A percentile compares a stretch with the other conserved stretches of the same genome.
Evolutionary conservation across 2,329 filamentous ascomycete genomes (phyloP).

Genomic region (Thelonectria rubi): DNA sequence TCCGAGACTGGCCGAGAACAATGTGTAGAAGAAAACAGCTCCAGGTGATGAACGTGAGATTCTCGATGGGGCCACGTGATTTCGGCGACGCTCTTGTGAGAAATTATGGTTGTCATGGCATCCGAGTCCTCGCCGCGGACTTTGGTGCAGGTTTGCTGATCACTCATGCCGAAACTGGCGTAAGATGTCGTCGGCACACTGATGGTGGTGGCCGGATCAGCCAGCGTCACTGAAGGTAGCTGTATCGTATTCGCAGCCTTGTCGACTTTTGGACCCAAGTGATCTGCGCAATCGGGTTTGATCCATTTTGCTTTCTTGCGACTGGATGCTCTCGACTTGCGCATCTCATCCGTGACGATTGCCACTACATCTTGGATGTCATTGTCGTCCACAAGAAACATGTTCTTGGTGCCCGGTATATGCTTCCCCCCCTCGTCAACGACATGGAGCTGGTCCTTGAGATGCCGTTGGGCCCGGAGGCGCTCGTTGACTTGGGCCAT

Average conservation of each 20-base stretch:
- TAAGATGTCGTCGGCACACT: slow-evolving; percentile 46
- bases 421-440: slow-evolving; percentile 27
- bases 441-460: slow-evolving; percentile 29
- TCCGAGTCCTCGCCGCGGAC: slow-evolving; percentile 29
- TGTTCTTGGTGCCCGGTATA: slow-evolving; percentile 20
- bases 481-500: slow-evolving; percentile 34
- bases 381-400: slow-evolving; percentile 37
- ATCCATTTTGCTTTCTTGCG: slow-evolving; percentile 13
- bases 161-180: slow-evolving; percentile 33
- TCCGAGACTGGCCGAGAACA: slow-evolving; percentile 34
- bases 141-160: slow-evolving; percentile 37
- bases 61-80: slow-evolving; percentile 43
- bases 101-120: slow-evolving; percentile 43
- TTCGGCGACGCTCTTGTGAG: slow-evolving; percentile 43
- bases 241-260: slow-evolving; percentile 37
- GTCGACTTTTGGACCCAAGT: slow-evolving; percentile 33
- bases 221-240: slow-evolving; percentile 33
- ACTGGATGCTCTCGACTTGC: slow-evolving; percentile 10
- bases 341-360: slow-evolving; percentile 32
- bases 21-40: neutral
- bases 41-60: slow-evolving; percentile 9
- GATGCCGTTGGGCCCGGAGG: slow-evolving; percentile 29
- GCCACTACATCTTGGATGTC: slow-evolving; percentile 40
- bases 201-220: slow-evolving; percentile 48
- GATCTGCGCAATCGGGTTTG: slow-evolving; percentile 17